Evolutionary conservation across 352 stramenopile genomes (phyloP).

Genomic region (Pythium dissimile): DNA sequence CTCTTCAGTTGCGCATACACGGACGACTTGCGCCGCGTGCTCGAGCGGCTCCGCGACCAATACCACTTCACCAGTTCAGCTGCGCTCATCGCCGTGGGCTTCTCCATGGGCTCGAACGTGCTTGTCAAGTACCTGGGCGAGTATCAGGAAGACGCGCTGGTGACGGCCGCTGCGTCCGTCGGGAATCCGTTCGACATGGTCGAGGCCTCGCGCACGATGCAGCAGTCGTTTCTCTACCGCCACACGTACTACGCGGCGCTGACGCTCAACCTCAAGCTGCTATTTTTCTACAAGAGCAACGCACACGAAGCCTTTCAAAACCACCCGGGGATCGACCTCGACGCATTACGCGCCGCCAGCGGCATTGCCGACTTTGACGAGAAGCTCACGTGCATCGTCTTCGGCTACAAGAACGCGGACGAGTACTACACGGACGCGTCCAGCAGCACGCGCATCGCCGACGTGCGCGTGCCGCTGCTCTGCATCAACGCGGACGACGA

Average conservation of each 20-base stretch:
- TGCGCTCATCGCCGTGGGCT: conserved; percentile 49
- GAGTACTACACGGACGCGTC: conserved; percentile 61
- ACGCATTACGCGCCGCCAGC: conserved; percentile 39
- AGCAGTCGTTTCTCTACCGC: conserved; percentile 44
- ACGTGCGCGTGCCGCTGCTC: conserved; percentile 51
- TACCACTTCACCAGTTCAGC: conserved; percentile 37
- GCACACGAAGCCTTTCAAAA: conserved; percentile 52
- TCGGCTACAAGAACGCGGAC: conserved; percentile 51
- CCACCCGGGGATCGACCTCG: conserved; percentile 47
- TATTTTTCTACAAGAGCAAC: conserved; percentile 68
- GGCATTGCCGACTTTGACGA: conserved; percentile 64
- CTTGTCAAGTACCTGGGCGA: conserved; percentile 78
- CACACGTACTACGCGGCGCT: conserved; percentile 56
- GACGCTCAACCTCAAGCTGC: conserved; percentile 40
- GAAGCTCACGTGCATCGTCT: conserved; percentile 54
- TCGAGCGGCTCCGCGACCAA: conserved; percentile 30
- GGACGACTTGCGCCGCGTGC: conserved; percentile 50
- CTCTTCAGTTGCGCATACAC: conserved; percentile 79
- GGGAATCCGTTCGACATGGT: conserved; percentile 73
- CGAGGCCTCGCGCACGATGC: conserved; percentile 42
- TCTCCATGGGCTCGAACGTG: conserved; percentile 73
- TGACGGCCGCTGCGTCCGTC: conserved; percentile 55
- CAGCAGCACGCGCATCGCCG: conserved; percentile 27
- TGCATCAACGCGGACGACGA: conserved; percentile 65
- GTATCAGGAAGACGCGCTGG: conserved; percentile 33